These are phyloP conservation scores for Dictyostelium capitatum DNA, from an alignment of 78 protist genomes.

Conservation along the genomic window DNA sequence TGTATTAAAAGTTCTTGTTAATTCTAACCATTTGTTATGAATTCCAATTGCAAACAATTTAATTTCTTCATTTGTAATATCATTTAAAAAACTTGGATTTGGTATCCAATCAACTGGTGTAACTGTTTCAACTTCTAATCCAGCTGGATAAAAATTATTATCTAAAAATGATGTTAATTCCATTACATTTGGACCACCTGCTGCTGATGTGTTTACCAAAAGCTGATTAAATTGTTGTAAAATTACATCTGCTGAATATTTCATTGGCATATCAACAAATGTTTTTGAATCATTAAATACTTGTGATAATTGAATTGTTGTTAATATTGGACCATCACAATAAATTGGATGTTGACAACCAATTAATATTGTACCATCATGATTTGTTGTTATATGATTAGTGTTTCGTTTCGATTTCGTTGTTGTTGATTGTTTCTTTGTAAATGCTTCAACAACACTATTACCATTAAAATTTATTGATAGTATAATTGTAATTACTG, in stretches of 20 bases:
- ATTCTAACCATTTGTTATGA: conserved; percentile 42
- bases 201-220: background rate
- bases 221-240: background rate
- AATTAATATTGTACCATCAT: no score
- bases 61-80: background rate
- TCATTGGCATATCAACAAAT: conserved; percentile 86
- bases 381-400: no score
- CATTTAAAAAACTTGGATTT: conserved; percentile 32
- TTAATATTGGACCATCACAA: conserved; percentile 55
- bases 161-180: background rate
- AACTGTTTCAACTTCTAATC: conserved; percentile 28
- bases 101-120: conserved; percentile 73
- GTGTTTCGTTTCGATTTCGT: no score
- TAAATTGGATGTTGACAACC: conserved; percentile 62
- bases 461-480: no score
- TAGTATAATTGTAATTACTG: no score
- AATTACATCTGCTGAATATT: background rate
- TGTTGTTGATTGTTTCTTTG: no score
- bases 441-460: no score
- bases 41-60: conserved; percentile 15
- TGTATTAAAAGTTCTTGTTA: conserved; percentile 23
- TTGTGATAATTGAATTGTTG: conserved; percentile 19
- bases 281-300: conserved; percentile 86
- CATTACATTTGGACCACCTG: background rate
- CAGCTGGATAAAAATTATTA: conserved; percentile 46